These are phyloP conservation scores for Elaeis oleifera DNA, from an alignment of 202 grass and related monocot species.

Conservation along the genomic window DNA sequence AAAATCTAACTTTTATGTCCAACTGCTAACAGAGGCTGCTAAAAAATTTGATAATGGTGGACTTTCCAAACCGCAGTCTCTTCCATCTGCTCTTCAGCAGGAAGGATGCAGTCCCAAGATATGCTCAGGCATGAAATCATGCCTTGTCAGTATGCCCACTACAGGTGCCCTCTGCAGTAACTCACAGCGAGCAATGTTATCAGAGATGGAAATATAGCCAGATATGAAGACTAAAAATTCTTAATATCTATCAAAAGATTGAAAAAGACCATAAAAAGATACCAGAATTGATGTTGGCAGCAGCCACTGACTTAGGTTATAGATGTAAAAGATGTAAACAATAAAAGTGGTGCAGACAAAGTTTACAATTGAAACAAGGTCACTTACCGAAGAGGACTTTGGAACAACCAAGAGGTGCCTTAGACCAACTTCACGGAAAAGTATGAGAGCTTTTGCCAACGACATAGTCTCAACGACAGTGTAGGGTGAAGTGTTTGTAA, in stretches of 20 bases:
- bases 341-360: neutral
- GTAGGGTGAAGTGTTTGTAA: slow-evolving; percentile 88
- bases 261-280: neutral
- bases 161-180: slow-evolving; percentile 61
- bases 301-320: too few species aligned
- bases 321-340: neutral
- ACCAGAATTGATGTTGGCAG: neutral
- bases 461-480: slow-evolving; percentile 99
- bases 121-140: slow-evolving; percentile 97
- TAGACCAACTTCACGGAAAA: slow-evolving; percentile 88
- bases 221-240: neutral
- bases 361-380: neutral
- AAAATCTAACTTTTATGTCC: too few species aligned
- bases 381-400: slow-evolving; percentile 56
- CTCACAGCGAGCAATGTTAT: neutral
- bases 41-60: slow-evolving; percentile 33
- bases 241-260: neutral
- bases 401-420: slow-evolving; percentile 91
- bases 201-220: neutral
- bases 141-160: slow-evolving; percentile 88
- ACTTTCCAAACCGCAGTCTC: slow-evolving; percentile 58
- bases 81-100: slow-evolving; percentile 69
- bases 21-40: neutral
- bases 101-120: slow-evolving; percentile 66
- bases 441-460: slow-evolving; percentile 83